phyloP scores from a whole-genome alignment of 768 basidiomycete species.

The Lentinula lateritia region DNA sequence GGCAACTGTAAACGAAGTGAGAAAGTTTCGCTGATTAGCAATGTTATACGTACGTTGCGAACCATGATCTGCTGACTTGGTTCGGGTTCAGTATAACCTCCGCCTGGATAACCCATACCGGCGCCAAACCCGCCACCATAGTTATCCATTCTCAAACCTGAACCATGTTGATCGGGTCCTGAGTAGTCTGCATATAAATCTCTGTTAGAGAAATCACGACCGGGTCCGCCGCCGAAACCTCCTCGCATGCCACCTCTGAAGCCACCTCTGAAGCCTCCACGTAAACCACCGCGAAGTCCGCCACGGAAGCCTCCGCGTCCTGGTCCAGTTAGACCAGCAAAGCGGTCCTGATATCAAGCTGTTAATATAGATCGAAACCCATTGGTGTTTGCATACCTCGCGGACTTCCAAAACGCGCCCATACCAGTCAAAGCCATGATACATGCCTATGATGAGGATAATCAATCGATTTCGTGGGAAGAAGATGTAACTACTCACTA shows the following conservation, averaged over 20 bases:
- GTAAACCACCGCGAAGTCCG: constrained; percentile 41
- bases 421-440: constrained; percentile 97
- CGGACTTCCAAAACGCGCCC: constrained; percentile 93
- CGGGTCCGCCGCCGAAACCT: constrained; percentile 41
- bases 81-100: constrained; percentile 54
- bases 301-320: constrained; percentile 39
- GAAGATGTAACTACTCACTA: constrained; percentile 42
- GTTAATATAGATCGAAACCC: not conserved
- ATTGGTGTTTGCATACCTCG: constrained; percentile 49
- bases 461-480: not conserved
- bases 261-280: constrained; percentile 33
- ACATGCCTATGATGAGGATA: constrained; percentile 62
- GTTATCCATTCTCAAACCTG: constrained; percentile 34
- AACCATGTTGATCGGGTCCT: constrained; percentile 71
- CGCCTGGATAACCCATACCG: constrained; percentile 12
- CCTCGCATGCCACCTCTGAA: constrained; percentile 38
- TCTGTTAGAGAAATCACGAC: constrained; percentile 79
- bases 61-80: constrained; percentile 98
- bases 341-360: constrained; percentile 63
- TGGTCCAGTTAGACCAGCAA: constrained; percentile 76
- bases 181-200: constrained; percentile 92
- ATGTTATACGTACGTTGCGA: constrained; percentile 75
- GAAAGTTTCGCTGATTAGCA: not conserved
- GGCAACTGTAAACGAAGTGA: constrained; percentile 56
- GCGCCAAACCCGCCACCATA: constrained; percentile 28